These are phyloP conservation scores for Viola odorata DNA, from an alignment of 345 rosid genomes.

Conservation along the genomic window DNA sequence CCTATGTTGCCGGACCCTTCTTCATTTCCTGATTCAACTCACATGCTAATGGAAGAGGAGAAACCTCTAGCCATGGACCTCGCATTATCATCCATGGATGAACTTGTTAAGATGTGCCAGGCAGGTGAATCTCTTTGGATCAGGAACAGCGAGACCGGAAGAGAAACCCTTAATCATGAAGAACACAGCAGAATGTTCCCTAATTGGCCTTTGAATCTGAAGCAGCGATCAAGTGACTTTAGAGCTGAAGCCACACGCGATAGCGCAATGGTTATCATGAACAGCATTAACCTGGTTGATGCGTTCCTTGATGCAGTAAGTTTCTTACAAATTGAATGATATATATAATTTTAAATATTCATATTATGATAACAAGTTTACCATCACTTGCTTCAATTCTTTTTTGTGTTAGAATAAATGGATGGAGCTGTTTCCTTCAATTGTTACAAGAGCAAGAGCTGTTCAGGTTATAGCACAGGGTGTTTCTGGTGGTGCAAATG, in stretches of 20 bases:
- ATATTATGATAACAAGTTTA: neutral
- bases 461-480: conserved; percentile 62
- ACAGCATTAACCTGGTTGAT: conserved; percentile 71
- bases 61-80: conserved; percentile 61
- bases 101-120: conserved; percentile 64
- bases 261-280: conserved; percentile 77
- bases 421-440: conserved; percentile 86
- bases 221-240: conserved; percentile 35
- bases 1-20: conserved; percentile 42
- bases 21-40: conserved; percentile 28
- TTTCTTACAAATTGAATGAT: neutral
- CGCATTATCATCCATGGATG: conserved; percentile 59
- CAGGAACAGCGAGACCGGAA: conserved; percentile 27
- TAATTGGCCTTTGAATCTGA: conserved; percentile 41
- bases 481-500: conserved; percentile 63
- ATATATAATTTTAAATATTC: neutral
- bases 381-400: no score
- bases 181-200: conserved; percentile 65
- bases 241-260: conserved; percentile 72
- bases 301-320: conserved; percentile 81
- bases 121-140: conserved; percentile 67
- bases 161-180: conserved; percentile 49
- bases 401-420: conserved; percentile 55
- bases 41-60: conserved; percentile 59
- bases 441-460: conserved; percentile 78